Conservation (phyloP, 2,329 filamentous ascomycete species). For the Lasiodiplodia sp. region DNA sequence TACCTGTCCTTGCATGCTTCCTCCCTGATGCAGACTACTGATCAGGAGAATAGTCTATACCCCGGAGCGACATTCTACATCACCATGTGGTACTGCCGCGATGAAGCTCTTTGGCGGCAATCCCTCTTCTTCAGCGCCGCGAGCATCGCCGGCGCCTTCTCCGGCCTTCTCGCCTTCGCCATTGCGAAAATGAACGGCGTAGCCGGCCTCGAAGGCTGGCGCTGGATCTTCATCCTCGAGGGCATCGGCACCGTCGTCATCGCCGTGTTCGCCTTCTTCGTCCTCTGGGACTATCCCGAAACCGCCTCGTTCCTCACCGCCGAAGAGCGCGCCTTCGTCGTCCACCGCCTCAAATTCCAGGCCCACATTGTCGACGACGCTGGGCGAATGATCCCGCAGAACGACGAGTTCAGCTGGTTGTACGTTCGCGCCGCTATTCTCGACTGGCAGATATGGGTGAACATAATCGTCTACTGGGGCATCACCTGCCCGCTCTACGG, state of each 20-base stretch:
- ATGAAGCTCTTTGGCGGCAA: slow-evolving; percentile 63
- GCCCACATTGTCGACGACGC: not conserved
- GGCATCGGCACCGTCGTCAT: slow-evolving; percentile 31
- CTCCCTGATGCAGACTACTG: not conserved
- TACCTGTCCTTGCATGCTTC: not conserved
- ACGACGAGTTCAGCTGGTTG: slow-evolving; percentile 12
- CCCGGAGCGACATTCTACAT: slow-evolving; percentile 56
- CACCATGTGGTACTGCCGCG: slow-evolving; percentile 66
- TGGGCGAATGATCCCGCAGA: slow-evolving; percentile 30
- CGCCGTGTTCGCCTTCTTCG: slow-evolving; percentile 47
- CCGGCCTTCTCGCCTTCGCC: slow-evolving; percentile 59
- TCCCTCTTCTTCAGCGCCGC: slow-evolving; percentile 65
- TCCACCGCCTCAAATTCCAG: slow-evolving; percentile 33
- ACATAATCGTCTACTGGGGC: slow-evolving; percentile 20
- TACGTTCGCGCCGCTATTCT: slow-evolving; percentile 11
- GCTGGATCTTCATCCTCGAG: slow-evolving; percentile 37
- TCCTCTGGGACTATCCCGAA: slow-evolving; percentile 65
- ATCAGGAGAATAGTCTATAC: slow-evolving; percentile 34
- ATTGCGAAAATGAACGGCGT: slow-evolving; percentile 67
- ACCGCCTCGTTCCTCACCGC: slow-evolving; percentile 35
- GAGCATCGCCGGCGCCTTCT: slow-evolving; percentile 63
- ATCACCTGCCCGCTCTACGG: slow-evolving; percentile 43
- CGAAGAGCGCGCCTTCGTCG: slow-evolving; percentile 39
- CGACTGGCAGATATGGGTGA: slow-evolving; percentile 20
- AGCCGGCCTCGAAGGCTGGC: slow-evolving; percentile 46